phyloP scores from a whole-genome alignment of 805 yeast species.

The Lipomyces mesembrius region DNA sequence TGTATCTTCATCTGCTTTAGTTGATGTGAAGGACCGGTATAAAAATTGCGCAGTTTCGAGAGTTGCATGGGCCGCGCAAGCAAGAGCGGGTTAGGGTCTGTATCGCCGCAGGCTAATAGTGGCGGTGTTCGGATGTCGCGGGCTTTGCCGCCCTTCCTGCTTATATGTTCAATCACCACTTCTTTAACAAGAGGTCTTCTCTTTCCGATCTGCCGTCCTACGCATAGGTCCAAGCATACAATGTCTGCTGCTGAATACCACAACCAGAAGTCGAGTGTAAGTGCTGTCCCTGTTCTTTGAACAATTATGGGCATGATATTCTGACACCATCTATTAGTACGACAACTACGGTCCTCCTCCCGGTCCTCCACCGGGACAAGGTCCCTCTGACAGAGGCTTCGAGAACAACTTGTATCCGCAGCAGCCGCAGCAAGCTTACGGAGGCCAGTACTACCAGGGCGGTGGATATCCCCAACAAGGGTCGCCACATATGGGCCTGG shows the following conservation, averaged over 20 bases:
- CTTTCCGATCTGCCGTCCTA: background rate
- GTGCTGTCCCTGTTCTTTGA: background rate
- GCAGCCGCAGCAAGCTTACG: conserved; percentile 27
- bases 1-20: too few relatives aligned
- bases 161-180: too few relatives aligned
- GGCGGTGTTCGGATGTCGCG: too few relatives aligned
- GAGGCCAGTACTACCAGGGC: conserved; percentile 21
- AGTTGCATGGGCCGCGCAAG: too few relatives aligned
- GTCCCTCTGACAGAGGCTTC: conserved; percentile 25
- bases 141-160: too few relatives aligned
- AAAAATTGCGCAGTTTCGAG: too few relatives aligned
- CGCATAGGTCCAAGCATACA: background rate
- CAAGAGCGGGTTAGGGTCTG: background rate
- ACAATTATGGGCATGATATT: background rate
- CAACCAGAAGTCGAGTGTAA: conserved; percentile 18
- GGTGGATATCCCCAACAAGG: conserved; percentile 33
- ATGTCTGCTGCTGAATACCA: conserved; percentile 37
- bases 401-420: conserved; percentile 21
- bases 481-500: background rate
- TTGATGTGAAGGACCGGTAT: too few relatives aligned
- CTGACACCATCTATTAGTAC: conserved; percentile 12
- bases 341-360: conserved; percentile 31
- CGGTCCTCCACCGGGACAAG: conserved; percentile 21
- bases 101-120: background rate
- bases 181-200: background rate